Percentiles rank a stretch among this genome's conserved stretches.
Evolutionary conservation across 108 stramenopile genomes (phyloP).

Genomic region (Discostella pseudostelligera): DNA sequence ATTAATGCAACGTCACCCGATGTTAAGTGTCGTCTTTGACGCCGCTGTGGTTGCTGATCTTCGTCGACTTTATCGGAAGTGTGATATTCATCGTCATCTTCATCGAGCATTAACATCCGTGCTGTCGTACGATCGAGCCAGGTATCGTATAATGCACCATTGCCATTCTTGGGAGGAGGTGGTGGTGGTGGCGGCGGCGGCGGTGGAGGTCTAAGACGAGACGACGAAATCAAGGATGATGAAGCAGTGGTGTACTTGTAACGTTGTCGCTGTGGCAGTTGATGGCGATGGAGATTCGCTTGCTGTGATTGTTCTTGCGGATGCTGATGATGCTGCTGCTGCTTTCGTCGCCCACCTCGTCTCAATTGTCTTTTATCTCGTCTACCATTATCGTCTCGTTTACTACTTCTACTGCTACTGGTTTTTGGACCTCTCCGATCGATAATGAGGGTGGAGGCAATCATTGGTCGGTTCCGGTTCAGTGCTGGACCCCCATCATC

Average conservation of each 20-base stretch:
- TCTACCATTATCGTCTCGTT: no score
- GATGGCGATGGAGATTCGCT: neutral
- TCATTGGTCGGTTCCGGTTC: no score
- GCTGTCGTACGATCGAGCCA: constrained; percentile 48
- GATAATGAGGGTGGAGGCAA: no score
- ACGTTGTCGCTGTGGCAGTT: neutral
- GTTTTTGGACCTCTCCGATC: no score
- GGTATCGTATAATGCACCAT: constrained; percentile 15
- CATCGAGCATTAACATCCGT: constrained; percentile 22
- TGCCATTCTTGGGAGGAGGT: neutral
- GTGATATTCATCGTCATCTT: neutral
- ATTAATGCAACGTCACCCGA: constrained; percentile 62
- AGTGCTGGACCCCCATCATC: no score
- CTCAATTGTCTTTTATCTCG: no score
- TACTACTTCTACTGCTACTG: no score
- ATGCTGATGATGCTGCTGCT: neutral
- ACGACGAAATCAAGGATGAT: no score
- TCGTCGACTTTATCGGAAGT: neutral
- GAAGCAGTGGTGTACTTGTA: neutral
- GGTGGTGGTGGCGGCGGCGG: neutral
- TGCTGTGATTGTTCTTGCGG: neutral
- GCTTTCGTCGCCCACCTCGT: neutral
- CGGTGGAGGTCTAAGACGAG: no score
- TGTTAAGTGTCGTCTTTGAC: constrained; percentile 43
- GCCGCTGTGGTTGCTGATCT: neutral